These are phyloP conservation scores for Epichloe festucae DNA, from an alignment of 2,329 filamentous ascomycete species.

Conservation along the genomic window DNA sequence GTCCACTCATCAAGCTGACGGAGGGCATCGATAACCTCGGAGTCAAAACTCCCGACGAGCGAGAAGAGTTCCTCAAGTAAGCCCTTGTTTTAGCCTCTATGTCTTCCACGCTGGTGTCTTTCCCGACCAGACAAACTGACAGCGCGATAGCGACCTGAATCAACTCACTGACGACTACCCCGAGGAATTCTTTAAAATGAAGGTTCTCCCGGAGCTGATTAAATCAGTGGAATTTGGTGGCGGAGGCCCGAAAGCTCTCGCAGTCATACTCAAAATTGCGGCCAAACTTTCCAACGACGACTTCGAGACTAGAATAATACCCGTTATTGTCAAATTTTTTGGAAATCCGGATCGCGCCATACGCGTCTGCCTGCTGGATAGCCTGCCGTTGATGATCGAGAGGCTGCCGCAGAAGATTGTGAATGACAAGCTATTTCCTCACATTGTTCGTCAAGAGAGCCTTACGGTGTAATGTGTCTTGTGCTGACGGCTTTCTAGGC, in stretches of 20 bases:
- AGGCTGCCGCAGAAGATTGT: conserved; percentile 76
- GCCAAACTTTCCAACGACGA: conserved; percentile 80
- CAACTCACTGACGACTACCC: conserved; percentile 86
- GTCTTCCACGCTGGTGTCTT: conserved; percentile 14
- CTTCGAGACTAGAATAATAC: conserved; percentile 72
- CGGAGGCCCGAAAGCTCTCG: conserved; percentile 81
- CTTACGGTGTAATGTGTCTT: neutral
- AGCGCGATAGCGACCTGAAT: conserved; percentile 53
- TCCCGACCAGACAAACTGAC: conserved; percentile 11
- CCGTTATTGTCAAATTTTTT: conserved; percentile 86
- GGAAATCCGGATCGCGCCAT: conserved; percentile 84
- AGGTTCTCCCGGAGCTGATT: conserved; percentile 86
- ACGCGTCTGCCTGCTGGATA: conserved; percentile 81
- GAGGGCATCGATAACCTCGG: conserved; percentile 89
- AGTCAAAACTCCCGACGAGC: conserved; percentile 71
- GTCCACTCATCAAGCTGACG: conserved; percentile 78
- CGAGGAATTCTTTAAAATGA: conserved; percentile 96
- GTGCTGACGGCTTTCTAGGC: conserved; percentile 36
- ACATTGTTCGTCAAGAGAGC: conserved; percentile 50
- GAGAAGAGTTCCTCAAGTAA: conserved; percentile 68
- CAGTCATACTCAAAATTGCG: conserved; percentile 81
- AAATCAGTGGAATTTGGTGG: conserved; percentile 98
- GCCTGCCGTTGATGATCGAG: conserved; percentile 81
- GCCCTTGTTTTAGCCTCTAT: neutral
- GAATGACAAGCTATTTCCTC: conserved; percentile 93